Evolutionary conservation across 2,329 filamentous ascomycete genomes (phyloP).

Genomic region (Trichoderma aggressivum): DNA sequence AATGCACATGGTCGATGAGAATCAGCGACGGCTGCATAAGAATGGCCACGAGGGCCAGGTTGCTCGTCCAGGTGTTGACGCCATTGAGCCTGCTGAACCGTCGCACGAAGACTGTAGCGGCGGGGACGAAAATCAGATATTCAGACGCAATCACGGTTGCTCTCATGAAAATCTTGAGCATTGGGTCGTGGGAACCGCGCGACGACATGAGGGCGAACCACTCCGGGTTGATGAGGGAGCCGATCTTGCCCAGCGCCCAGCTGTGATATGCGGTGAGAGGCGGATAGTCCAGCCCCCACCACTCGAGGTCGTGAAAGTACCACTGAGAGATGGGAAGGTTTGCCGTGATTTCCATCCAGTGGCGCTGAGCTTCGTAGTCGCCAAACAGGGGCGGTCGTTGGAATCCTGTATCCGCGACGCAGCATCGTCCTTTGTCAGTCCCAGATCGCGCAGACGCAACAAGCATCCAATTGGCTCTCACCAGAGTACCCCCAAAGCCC

Average conservation of each 20-base stretch:
- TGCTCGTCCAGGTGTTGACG: conserved; percentile 76
- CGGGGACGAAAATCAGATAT: conserved; percentile 84
- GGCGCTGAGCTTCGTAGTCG: conserved; percentile 95
- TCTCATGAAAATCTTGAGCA: conserved; percentile 92
- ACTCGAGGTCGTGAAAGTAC: conserved; percentile 96
- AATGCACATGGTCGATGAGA: conserved; percentile 90
- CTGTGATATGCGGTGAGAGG: conserved; percentile 97
- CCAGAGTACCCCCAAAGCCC: conserved; percentile 95
- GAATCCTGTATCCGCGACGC: conserved; percentile 53
- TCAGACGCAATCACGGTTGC: conserved; percentile 88
- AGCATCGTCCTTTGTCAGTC: background rate
- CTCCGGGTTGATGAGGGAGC: conserved; percentile 68
- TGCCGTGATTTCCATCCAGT: conserved; percentile 97
- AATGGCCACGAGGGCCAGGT: conserved; percentile 82
- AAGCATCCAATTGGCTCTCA: conserved; percentile 33
- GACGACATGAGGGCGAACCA: conserved; percentile 89
- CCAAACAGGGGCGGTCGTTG: conserved; percentile 85
- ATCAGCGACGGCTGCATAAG: conserved; percentile 89
- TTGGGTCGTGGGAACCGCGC: conserved; percentile 73
- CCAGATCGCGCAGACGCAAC: background rate
- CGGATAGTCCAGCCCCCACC: conserved; percentile 98
- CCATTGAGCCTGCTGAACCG: conserved; percentile 73
- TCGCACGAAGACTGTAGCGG: conserved; percentile 78
- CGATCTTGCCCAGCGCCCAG: conserved; percentile 88
- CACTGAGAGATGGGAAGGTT: conserved; percentile 88